Evolutionary conservation across 176 grass and related monocot genomes (phyloP).

Genomic region (Stipa capillata): DNA sequence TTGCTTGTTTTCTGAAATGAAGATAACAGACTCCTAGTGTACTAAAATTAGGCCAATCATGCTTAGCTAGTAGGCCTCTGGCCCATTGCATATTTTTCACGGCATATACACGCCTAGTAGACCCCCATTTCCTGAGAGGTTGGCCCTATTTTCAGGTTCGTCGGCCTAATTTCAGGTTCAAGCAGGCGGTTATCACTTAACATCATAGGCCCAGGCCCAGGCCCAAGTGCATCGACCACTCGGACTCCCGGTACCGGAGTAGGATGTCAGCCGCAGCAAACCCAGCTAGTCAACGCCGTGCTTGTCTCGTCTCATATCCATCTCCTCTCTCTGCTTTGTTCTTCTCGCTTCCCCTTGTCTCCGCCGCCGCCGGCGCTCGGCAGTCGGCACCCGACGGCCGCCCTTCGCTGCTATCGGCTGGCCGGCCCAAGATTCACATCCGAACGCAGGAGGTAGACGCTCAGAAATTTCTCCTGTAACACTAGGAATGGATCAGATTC

Average conservation of each 20-base stretch:
- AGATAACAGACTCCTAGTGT: too few relatives aligned
- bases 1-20: too few relatives aligned
- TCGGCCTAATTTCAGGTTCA: too few relatives aligned
- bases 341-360: not conserved
- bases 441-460: not conserved
- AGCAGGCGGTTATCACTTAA: too few relatives aligned
- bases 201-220: too few relatives aligned
- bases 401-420: not conserved
- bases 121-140: not conserved
- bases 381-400: not conserved
- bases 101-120: too few relatives aligned
- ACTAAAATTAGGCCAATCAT: too few relatives aligned
- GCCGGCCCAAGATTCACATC: not conserved
- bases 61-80: too few relatives aligned
- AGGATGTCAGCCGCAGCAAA: not conserved
- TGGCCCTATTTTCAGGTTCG: too few relatives aligned
- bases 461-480: not conserved
- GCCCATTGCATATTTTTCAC: too few relatives aligned
- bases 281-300: not conserved
- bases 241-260: too few relatives aligned
- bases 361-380: not conserved
- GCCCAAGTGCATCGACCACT: too few relatives aligned
- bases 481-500: not conserved
- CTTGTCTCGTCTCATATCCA: not conserved
- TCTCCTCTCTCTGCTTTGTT: not conserved